These are phyloP conservation scores for Penicillium steckii DNA, from an alignment of 495 filamentous ascomycete species.

Conservation along the genomic window DNA sequence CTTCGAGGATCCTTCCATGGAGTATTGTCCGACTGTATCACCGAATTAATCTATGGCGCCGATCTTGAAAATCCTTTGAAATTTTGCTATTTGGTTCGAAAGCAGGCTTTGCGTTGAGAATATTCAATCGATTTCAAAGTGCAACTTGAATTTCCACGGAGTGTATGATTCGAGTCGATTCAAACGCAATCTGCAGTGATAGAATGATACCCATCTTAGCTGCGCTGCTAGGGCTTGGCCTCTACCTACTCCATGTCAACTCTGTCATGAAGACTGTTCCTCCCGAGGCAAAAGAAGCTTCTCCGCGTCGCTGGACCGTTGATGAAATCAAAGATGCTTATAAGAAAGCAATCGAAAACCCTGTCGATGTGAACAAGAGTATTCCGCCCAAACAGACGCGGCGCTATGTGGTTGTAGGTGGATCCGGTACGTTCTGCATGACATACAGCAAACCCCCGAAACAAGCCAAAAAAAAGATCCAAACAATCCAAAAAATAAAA, in stretches of 20 bases:
- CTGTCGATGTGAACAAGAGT: conserved; percentile 46
- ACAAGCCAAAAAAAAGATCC: not conserved
- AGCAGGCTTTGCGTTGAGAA: too few relatives aligned
- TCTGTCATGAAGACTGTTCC: conserved; percentile 47
- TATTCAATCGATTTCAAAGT: too few relatives aligned
- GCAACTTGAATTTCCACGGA: not conserved
- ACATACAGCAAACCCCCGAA: not conserved
- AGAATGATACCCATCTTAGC: conserved; percentile 13
- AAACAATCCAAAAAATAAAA: too few relatives aligned
- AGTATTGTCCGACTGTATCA: too few relatives aligned
- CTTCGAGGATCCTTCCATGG: too few relatives aligned
- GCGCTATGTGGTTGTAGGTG: conserved; percentile 58
- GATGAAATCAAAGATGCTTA: conserved; percentile 49
- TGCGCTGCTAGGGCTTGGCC: conserved; percentile 21
- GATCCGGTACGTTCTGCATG: conserved; percentile 46
- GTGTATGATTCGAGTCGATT: not conserved
- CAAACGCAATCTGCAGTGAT: not conserved
- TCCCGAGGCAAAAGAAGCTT: conserved; percentile 36
- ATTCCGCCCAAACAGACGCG: conserved; percentile 53
- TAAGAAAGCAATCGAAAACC: conserved; percentile 40
- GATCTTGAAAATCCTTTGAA: too few relatives aligned
- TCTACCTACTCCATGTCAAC: conserved; percentile 54
- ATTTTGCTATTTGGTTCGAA: too few relatives aligned
- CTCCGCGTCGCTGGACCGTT: conserved; percentile 53
- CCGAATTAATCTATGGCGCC: too few relatives aligned